Base-by-base conservation (phyloP, 2,329 filamentous ascomycete species). In the Diaporthe sp. region DNA sequence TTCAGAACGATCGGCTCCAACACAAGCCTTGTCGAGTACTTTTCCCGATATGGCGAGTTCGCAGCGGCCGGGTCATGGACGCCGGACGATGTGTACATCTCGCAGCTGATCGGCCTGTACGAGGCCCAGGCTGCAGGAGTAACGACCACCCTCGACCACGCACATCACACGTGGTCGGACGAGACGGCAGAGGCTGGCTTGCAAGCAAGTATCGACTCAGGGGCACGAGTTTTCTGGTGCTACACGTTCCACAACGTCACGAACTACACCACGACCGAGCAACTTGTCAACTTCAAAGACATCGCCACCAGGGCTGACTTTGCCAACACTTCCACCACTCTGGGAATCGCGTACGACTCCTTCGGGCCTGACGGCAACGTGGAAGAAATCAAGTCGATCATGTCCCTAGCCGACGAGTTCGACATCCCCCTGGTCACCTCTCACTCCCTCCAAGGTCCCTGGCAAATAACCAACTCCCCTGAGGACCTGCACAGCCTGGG, bases 111-210 rank as follows among this genome's bases (percentile, higher is more conserved):
- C 0, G 88, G 88, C 0, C 79, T 89, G 1, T 84, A 88, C 2
- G 89, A 91, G 76, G 83, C 85, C 0, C 78, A 90, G n/a, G 86
- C 89, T 42, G 87, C 86, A 0, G 89, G 89, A 6, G 88, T 89
- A 13, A 91, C 89, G 0, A 88, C 87, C 0, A 84, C 84, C 0
- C 82, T 91, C 0, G 89, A 91, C 73, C 88, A 90, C 67, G 88
- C 89, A 1, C 87, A 88, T 49, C 84, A 88, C 39, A 89, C 84
- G 0, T 89, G 85, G 84, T 85, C 83, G 0, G 81, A 84, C 13
- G 84, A 84, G 0, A 84, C 83, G 0, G 79, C 86, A 0, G 82
- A 84, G 31, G 87, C 88, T 0, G 88, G 87, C 0, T 79, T 89
- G 2, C 83, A 86, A 6, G 88, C 85, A 0, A 85, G 84, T 0